phyloP scores from a whole-genome alignment of 345 rosid species.

The Atalantia buxifolia region DNA sequence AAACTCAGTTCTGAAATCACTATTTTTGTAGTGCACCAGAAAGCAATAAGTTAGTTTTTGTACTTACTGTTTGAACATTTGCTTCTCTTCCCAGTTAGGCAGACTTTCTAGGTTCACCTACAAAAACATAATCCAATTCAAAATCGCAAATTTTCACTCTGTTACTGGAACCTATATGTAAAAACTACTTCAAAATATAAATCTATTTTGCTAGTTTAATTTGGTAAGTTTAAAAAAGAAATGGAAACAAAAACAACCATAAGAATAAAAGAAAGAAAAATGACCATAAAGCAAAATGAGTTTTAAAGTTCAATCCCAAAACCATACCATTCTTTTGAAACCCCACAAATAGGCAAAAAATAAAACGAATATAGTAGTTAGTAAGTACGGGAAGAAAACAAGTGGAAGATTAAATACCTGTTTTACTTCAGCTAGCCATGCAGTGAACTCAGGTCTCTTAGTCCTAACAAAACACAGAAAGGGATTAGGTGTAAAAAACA shows the following conservation, averaged over 20 bases:
- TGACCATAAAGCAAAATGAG: not conserved
- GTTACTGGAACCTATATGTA: not conserved
- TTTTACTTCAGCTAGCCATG: slow-evolving; percentile 92
- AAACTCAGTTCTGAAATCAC: not conserved
- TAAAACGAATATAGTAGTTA: not conserved
- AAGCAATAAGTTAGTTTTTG: not conserved
- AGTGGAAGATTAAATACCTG: slow-evolving; percentile 43
- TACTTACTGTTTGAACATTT: slow-evolving; percentile 83
- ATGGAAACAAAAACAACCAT: not conserved
- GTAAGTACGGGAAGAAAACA: not conserved
- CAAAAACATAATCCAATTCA: slow-evolving; percentile 11
- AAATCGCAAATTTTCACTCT: not conserved
- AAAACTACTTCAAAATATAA: not conserved
- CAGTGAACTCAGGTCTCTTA: slow-evolving; percentile 97
- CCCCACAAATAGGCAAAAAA: not conserved
- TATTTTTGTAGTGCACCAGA: not conserved
- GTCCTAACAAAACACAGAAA: slow-evolving; percentile 50
- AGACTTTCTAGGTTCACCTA: slow-evolving; percentile 89
- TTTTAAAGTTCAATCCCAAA: not conserved
- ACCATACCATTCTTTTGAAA: not conserved
- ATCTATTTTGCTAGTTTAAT: not conserved
- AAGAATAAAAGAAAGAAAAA: not conserved
- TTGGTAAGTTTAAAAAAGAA: not conserved
- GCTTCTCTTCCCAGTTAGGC: slow-evolving; percentile 98
- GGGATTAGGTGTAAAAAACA: not conserved